Evolutionary conservation across 2,329 filamentous ascomycete genomes (phyloP), one percentile per base, ranked within the genome.

Genomic region (Hypoxylon sp.): DNA sequence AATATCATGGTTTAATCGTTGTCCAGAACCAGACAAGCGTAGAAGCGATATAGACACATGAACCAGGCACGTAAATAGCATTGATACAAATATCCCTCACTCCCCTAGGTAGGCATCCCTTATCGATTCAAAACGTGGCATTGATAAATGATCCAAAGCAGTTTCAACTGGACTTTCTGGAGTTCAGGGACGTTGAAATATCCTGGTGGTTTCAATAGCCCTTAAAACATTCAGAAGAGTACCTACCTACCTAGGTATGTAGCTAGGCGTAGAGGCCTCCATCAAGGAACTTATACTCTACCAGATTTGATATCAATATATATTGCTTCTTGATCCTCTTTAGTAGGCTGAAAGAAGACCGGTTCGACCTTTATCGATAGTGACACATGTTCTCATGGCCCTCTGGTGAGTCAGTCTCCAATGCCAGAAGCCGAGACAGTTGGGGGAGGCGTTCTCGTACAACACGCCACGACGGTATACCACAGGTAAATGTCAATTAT

Each of bases 401-500:
- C 51, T 51, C 23, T 49, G 4, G 53, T 50, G 57, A 65, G n/a
- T 56, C 30, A 59, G 48, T 21, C 36, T 36, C 25, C 28, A 21
- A 48, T 65, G 38, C 46, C 28, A 49, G 17, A 52, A 41, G 43
- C 63, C 58, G 66, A 68, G 63, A 68, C 66, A 63, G 17, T 57
- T 50, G 62, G 53, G 59, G 55, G 43, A 60, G 50, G 63, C 58
- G 62, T 57, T 60, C 49, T 60, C 19, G 51, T 30, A 48, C 50
- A 32, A 50, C 48, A 23, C 53, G 58, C 62, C 62, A 65, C 57
- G 56, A 45, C 46, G 45, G 58, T 36, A 55, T 61, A 46, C 52
- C n/a, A n/a, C n/a, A n/a, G n/a, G n/a, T 14, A 10, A 36, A 36
- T 52, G 58, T 50, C 45, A 57, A 63, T 60, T 66, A 58, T 68